These are phyloP conservation scores for Amanita polypyramis DNA, from an alignment of 768 basidiomycete genomes.

Conservation along the genomic window DNA sequence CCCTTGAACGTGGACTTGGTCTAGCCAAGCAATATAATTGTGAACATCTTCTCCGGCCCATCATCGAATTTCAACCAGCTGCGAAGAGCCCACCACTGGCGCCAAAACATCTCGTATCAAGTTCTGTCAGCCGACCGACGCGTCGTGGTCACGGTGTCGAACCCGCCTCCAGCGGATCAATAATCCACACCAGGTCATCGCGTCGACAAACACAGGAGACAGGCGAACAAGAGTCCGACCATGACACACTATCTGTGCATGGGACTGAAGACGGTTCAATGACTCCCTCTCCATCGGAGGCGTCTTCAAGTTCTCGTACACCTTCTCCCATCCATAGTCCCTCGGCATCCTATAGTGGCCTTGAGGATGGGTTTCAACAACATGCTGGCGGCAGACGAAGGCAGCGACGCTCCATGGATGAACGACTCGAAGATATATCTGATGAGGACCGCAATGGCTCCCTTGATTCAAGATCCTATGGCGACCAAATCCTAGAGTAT, in stretches of 20 bases:
- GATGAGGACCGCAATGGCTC: slow-evolving; percentile 40
- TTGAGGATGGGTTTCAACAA: slow-evolving; percentile 27
- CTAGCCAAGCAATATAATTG: slow-evolving; percentile 92
- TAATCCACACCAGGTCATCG: slow-evolving; percentile 50
- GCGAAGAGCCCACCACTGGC: slow-evolving; percentile 90
- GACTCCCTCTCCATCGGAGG: slow-evolving; percentile 83
- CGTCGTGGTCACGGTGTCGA: slow-evolving; percentile 33
- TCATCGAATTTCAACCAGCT: slow-evolving; percentile 88
- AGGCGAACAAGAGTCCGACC: slow-evolving; percentile 49
- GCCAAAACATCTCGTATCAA: slow-evolving; percentile 88
- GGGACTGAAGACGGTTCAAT: slow-evolving; percentile 83
- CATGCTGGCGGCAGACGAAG: slow-evolving; percentile 28
- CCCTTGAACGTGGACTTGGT: slow-evolving; percentile 77
- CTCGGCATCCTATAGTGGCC: slow-evolving; percentile 34
- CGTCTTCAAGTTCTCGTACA: slow-evolving; percentile 82
- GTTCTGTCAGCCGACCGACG: slow-evolving; percentile 39
- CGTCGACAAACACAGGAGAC: slow-evolving; percentile 39
- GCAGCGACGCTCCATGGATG: slow-evolving; percentile 35
- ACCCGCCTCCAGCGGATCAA: slow-evolving; percentile 20
- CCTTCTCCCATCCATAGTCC: slow-evolving; percentile 78
- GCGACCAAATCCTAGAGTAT: slow-evolving; percentile 94
- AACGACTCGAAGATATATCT: slow-evolving; percentile 31
- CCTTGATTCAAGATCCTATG: slow-evolving; percentile 63
- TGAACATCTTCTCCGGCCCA: slow-evolving; percentile 75
- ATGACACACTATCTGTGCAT: slow-evolving; percentile 52